phyloP scores from a whole-genome alignment of 2,329 filamentous ascomycete species.

The Phialophora verrucosa region DNA sequence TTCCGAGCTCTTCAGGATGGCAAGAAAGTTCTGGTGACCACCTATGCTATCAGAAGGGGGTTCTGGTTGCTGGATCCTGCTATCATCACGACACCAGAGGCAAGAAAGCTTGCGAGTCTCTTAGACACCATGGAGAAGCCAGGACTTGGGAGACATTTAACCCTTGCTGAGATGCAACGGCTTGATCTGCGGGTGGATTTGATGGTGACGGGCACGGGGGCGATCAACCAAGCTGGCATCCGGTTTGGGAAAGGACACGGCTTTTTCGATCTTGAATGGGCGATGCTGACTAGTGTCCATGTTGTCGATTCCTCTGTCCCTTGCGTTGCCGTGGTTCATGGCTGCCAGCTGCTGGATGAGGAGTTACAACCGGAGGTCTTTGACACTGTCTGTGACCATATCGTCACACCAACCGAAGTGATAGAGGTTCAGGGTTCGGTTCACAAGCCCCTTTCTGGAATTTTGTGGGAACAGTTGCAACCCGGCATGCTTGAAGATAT shows the following conservation, averaged over 20 bases:
- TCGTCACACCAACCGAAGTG: slow-evolving; percentile 47
- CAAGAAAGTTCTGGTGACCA: slow-evolving; percentile 51
- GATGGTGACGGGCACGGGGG: slow-evolving; percentile 50
- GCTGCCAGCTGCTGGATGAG: slow-evolving; percentile 51
- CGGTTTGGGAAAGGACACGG: slow-evolving; percentile 51
- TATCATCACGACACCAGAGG: slow-evolving; percentile 40
- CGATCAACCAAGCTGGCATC: slow-evolving; percentile 48
- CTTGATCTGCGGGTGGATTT: slow-evolving; percentile 43
- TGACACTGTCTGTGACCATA: slow-evolving; percentile 51
- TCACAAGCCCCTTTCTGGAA: slow-evolving; percentile 45
- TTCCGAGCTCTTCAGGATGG: slow-evolving; percentile 48
- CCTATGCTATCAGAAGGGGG: slow-evolving; percentile 50
- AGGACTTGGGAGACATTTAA: slow-evolving; percentile 44
- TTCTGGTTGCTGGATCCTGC: slow-evolving; percentile 51
- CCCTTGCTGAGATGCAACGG: slow-evolving; percentile 46
- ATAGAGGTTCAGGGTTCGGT: slow-evolving; percentile 38
- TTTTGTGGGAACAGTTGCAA: slow-evolving; percentile 49
- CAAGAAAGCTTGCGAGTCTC: slow-evolving; percentile 45
- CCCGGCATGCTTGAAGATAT: slow-evolving; percentile 49
- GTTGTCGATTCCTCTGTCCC: slow-evolving; percentile 41
- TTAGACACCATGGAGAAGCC: slow-evolving; percentile 53
- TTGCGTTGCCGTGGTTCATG: slow-evolving; percentile 49
- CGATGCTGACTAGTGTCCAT: slow-evolving; percentile 46
- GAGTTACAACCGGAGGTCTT: slow-evolving; percentile 46
- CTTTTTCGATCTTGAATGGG: slow-evolving; percentile 54